Percentiles rank a stretch among this genome's conserved stretches.
These are phyloP conservation scores for Penicillium herquei DNA, from an alignment of 495 filamentous ascomycete species.

Conservation along the genomic window DNA sequence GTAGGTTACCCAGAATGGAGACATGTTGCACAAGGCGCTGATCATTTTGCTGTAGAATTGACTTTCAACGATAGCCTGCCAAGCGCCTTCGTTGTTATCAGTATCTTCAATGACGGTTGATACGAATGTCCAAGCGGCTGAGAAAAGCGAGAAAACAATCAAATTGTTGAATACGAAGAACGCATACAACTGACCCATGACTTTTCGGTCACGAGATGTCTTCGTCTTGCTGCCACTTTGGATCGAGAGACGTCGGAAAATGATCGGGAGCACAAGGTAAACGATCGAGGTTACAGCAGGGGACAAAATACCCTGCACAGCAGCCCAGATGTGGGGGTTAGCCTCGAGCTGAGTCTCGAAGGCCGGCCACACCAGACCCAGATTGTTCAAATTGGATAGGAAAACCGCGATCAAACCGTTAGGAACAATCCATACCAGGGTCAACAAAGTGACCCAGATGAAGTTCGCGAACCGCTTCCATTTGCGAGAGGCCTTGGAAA, in stretches of 20 bases:
- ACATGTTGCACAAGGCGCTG: constrained; percentile 69
- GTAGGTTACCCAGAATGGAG: constrained; percentile 92
- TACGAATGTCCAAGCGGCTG: constrained; percentile 71
- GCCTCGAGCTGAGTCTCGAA: constrained; percentile 64
- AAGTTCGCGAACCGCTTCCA: constrained; percentile 76
- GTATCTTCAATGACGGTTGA: constrained; percentile 58
- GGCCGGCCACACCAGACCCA: constrained; percentile 75
- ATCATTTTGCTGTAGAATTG: constrained; percentile 62
- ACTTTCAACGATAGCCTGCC: constrained; percentile 64
- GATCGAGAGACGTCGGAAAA: constrained; percentile 82
- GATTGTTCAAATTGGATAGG: constrained; percentile 75
- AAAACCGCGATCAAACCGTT: constrained; percentile 96
- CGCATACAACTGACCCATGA: constrained; percentile 84
- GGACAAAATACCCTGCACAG: constrained; percentile 92
- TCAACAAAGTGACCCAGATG: constrained; percentile 78
- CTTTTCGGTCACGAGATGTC: constrained; percentile 89
- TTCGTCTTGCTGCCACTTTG: constrained; percentile 84
- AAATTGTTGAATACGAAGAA: constrained; percentile 99
- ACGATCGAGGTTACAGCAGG: constrained; percentile 86
- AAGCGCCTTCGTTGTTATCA: constrained; percentile 52
- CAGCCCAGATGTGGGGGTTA: constrained; percentile 69
- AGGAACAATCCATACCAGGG: constrained; percentile 86
- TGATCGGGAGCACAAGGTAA: constrained; percentile 83
- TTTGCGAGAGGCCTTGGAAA: constrained; percentile 61
- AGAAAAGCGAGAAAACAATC: constrained; percentile 88